Base-by-base conservation (phyloP, 2,329 filamentous ascomycete species). In the Ophiostoma pallidulum region DNA sequence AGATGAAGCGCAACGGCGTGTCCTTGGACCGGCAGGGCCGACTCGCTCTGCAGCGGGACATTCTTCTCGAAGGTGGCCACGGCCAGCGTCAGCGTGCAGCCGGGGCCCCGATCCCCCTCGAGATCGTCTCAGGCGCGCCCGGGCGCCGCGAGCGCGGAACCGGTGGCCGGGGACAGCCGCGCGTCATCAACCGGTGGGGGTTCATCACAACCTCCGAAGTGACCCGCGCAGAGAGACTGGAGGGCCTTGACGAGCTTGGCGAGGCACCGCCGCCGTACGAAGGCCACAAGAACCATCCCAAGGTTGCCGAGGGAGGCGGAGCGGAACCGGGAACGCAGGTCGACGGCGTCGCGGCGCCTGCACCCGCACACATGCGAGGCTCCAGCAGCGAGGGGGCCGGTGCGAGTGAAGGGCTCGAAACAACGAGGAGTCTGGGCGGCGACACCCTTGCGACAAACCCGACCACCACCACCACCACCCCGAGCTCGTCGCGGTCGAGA, bases 251-350 rank as follows among this genome's bases (percentile, higher is more conserved):
- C 41, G 57, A 58, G 51, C 50, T 56, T 2, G 57, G 57, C 32
- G 57, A 58, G 50, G 56, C 57, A 8, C 57, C 57, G 33, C 57
- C 57, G 45, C 57, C 57, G 4, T 59, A 59, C 47, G 53, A 53
- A 5, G 19, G 22, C 20, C 42, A 38, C 10, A 37, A 37, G 22
- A 36, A 24, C 9, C 10, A 8, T 4, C 10, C 31, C 13, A 22
- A 18, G 20, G 7, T n/a, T 18, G 20, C 19, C 8, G 16, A 28
- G 12, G 37, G 19, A 20, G 4, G 31, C 22, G 19, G 42, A 20
- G 14, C 29, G 7, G 4, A 24, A 38, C 9, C 28, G 43, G 41
- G 16, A 22, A 29, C 37, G 20, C 20, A 22, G 24, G 28, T 13
- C 20, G 33, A 41, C 9, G n/a, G 13, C 2, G 41, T 49, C 8